A percentile compares a stretch with the other conserved stretches of the same genome.
Evolutionary conservation across 176 grass and related monocot genomes (phyloP).

Genomic region (Rhynchospora tenuis): DNA sequence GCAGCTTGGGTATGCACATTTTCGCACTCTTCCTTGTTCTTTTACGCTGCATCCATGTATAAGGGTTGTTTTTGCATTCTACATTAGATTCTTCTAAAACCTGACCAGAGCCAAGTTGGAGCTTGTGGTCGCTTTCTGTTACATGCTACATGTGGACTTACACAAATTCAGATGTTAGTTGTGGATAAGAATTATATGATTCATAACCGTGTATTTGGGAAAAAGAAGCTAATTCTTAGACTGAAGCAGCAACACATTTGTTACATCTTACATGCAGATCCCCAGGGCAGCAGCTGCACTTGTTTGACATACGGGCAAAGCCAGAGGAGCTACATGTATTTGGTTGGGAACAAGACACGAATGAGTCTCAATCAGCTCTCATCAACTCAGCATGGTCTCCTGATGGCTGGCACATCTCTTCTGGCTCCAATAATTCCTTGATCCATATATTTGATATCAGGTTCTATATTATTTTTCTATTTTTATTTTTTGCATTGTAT

Average conservation of each 20-base stretch:
- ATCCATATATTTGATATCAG: slow-evolving; percentile 29
- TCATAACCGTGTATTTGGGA: not conserved
- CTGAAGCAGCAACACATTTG: not conserved
- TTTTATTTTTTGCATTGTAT: not conserved
- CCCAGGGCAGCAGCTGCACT: slow-evolving; percentile 60
- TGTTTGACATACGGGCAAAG: slow-evolving; percentile 73
- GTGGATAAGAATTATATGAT: not conserved
- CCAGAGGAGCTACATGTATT: slow-evolving; percentile 68
- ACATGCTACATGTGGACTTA: not conserved
- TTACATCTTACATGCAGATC: slow-evolving; percentile 28
- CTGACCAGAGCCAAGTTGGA: not conserved
- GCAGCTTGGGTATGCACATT: slow-evolving; percentile 63
- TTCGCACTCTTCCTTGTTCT: not conserved
- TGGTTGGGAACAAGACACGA: slow-evolving; percentile 86
- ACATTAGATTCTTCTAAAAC: not conserved
- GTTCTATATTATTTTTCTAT: not conserved
- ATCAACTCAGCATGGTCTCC: slow-evolving; percentile 61
- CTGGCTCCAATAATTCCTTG: slow-evolving; percentile 11
- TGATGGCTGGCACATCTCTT: slow-evolving; percentile 19
- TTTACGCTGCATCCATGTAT: not conserved
- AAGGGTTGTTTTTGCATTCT: not conserved
- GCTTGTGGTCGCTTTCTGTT: not conserved
- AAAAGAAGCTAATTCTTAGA: not conserved
- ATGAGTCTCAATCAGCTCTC: slow-evolving; percentile 90
- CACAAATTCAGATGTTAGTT: slow-evolving; percentile 15